Evolutionary conservation across 2,329 filamentous ascomycete genomes (phyloP).

Genomic region (Chaetomiaceae sp.): DNA sequence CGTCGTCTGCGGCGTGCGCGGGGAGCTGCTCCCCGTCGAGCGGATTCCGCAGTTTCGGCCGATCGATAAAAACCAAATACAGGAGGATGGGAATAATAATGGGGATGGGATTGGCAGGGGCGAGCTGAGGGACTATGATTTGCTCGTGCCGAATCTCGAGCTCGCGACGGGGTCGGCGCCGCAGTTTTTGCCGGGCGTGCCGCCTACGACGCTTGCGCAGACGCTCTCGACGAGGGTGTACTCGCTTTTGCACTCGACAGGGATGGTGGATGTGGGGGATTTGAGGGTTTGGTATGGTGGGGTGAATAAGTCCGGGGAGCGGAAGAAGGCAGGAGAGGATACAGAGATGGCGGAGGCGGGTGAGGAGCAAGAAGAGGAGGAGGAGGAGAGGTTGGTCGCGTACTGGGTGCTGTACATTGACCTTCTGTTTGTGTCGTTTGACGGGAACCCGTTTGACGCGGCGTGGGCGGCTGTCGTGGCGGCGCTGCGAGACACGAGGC

Average conservation of each 20-base stretch:
- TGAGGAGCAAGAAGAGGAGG: conserved; percentile 30
- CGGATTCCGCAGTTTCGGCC: conserved; percentile 67
- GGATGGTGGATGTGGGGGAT: conserved; percentile 61
- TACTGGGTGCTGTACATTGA: conserved; percentile 97
- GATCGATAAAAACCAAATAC: background rate
- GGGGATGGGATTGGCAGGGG: conserved; percentile 18
- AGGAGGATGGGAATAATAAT: conserved; percentile 28
- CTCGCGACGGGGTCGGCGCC: conserved; percentile 87
- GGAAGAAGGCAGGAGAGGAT: conserved; percentile 24
- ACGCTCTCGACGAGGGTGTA: conserved; percentile 77
- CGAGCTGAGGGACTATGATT: conserved; percentile 58
- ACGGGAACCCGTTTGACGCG: conserved; percentile 87
- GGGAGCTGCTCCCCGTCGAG: conserved; percentile 71
- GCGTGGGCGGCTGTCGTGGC: conserved; percentile 82
- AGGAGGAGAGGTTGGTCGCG: conserved; percentile 57
- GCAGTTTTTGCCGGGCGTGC: conserved; percentile 75
- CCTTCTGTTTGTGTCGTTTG: conserved; percentile 87
- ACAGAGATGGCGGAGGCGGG: conserved; percentile 26
- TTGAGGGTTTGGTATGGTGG: conserved; percentile 73
- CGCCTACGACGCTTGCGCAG: conserved; percentile 77
- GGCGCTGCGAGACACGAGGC: conserved; percentile 69
- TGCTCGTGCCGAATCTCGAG: conserved; percentile 92
- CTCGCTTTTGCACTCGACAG: conserved; percentile 67
- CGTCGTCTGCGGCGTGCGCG: conserved; percentile 89
- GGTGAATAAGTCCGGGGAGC: conserved; percentile 41